Conservation (phyloP, 306 rosid species). For the Prunus dulcis region DNA sequence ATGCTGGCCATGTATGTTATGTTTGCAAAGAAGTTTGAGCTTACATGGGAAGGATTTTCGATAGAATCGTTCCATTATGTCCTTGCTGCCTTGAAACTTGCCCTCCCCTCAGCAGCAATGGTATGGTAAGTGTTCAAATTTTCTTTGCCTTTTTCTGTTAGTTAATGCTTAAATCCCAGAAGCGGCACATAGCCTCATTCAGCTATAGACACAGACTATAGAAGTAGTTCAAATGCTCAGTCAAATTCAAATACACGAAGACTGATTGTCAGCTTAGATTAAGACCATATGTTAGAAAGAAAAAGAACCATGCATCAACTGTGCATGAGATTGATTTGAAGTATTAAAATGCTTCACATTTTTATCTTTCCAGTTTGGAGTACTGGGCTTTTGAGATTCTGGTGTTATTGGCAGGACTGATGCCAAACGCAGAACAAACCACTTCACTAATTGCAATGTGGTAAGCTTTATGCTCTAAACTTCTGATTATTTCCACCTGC, state of each 20-base stretch:
- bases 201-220: not conserved
- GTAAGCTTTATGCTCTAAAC: constrained; percentile 34
- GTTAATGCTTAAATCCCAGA: not conserved
- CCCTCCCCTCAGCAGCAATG: constrained; percentile 83
- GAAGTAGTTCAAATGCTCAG: not conserved
- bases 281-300: not conserved
- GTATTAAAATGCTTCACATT: not conserved
- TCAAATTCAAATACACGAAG: too few species aligned
- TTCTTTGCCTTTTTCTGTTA: not conserved
- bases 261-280: too few species aligned
- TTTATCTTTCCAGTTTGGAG: constrained; percentile 59
- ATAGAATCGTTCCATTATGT: constrained; percentile 39
- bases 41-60: constrained; percentile 88
- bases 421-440: constrained; percentile 58
- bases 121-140: constrained; percentile 52
- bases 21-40: constrained; percentile 39
- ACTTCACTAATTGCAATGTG: constrained; percentile 86
- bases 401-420: constrained; percentile 74
- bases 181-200: too few species aligned
- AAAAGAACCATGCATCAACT: too few species aligned
- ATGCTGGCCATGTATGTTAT: constrained; percentile 41
- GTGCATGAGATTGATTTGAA: too few species aligned
- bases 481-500: not conserved
- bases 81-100: constrained; percentile 49
- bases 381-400: constrained; percentile 80